These are phyloP conservation scores for Urochloa ruziziensis DNA, from an alignment of 176 grass and related monocot genomes.

Conservation along the genomic window DNA sequence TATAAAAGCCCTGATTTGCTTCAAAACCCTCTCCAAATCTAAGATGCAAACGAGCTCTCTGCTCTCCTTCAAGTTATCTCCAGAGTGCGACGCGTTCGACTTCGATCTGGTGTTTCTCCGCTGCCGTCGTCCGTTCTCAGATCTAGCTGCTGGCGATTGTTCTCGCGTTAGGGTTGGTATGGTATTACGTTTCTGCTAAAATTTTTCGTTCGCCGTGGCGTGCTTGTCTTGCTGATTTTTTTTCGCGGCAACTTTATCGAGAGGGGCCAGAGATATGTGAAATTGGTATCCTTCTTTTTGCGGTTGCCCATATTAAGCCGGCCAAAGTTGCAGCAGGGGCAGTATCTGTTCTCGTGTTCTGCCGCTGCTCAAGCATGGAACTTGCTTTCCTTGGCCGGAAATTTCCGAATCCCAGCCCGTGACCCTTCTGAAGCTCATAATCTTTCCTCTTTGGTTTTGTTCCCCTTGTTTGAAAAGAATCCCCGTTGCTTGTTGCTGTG, in stretches of 20 bases:
- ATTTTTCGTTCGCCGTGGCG: background rate
- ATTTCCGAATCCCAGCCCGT: background rate
- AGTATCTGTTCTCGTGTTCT: background rate
- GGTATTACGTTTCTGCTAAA: background rate
- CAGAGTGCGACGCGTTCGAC: background rate
- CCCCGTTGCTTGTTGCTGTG: no score
- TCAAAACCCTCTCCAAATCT: background rate
- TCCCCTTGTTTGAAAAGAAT: no score
- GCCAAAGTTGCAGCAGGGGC: slow-evolving; percentile 5
- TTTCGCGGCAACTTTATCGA: slow-evolving; percentile 26
- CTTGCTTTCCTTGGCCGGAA: slow-evolving; percentile 14
- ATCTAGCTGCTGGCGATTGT: background rate
- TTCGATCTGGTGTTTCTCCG: background rate
- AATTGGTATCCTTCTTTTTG: slow-evolving; percentile 28
- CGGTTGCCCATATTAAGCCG: slow-evolving; percentile 21
- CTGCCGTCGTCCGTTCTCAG: background rate
- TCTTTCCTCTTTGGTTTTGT: no score
- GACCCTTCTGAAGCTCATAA: background rate
- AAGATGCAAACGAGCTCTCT: background rate
- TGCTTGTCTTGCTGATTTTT: background rate
- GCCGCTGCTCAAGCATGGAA: background rate
- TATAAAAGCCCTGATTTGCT: background rate
- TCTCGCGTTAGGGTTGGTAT: background rate
- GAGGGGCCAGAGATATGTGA: slow-evolving; percentile 24
- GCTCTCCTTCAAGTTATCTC: background rate